These are phyloP conservation scores for Globisporangium ultimum DNA, from an alignment of 352 stramenopile species.

Conservation along the genomic window DNA sequence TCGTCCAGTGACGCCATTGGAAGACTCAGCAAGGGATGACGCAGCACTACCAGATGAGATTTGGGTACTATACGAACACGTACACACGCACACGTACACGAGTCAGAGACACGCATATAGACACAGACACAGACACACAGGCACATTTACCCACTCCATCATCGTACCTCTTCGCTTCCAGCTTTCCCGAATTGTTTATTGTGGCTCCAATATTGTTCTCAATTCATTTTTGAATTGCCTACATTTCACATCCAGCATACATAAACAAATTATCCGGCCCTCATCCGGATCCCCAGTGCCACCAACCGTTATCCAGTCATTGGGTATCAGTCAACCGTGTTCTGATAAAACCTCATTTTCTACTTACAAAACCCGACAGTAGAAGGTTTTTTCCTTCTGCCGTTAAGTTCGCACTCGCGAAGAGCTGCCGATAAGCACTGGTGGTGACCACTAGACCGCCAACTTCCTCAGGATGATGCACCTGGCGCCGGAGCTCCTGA, in stretches of 20 bases:
- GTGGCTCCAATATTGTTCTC: neutral
- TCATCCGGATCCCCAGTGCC: neutral
- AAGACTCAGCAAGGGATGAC: neutral
- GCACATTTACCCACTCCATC: neutral
- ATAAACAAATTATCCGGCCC: neutral
- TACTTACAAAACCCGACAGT: no score
- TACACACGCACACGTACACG: neutral
- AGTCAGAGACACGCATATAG: neutral
- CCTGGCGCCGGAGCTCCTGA: slow-evolving; percentile 29
- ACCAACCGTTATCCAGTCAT: neutral
- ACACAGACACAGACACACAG: neutral
- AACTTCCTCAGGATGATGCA: neutral
- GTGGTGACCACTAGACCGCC: neutral
- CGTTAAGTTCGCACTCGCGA: neutral
- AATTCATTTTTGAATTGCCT: neutral
- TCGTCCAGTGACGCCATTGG: slow-evolving; percentile 69
- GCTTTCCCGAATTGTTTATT: neutral
- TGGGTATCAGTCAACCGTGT: neutral
- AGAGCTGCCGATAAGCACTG: neutral
- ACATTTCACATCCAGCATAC: neutral
- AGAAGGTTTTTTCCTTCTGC: neutral
- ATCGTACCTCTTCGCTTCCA: neutral
- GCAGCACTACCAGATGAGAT: neutral
- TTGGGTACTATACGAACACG: neutral
- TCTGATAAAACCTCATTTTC: neutral